phyloP scores from a whole-genome alignment of 495 filamentous ascomycete genomes.

The Penicillium malachiteum region DNA sequence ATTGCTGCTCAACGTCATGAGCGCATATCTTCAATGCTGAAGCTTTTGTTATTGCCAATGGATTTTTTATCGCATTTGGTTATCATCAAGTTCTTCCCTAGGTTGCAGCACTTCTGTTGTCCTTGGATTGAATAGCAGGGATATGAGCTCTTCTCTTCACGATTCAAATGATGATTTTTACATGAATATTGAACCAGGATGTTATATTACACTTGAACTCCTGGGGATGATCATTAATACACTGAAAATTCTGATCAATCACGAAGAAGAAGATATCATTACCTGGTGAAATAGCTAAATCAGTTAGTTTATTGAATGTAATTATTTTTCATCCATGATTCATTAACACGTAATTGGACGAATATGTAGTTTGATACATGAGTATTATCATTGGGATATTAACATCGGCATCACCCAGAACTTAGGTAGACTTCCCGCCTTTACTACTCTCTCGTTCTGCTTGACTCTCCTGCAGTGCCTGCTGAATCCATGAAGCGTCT shows the following conservation, averaged over 20 bases:
- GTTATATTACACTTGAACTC: constrained; percentile 27
- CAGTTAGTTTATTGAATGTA: neutral
- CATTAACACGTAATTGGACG: too few relatives aligned
- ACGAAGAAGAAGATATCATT: constrained; percentile 13
- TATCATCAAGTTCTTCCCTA: too few relatives aligned
- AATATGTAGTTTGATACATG: too few relatives aligned
- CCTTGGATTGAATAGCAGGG: too few relatives aligned
- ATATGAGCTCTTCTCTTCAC: neutral
- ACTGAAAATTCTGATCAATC: constrained; percentile 49
- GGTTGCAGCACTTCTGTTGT: too few relatives aligned
- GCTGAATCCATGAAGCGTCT: constrained; percentile 36
- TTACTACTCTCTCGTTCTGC: constrained; percentile 12
- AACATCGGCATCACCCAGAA: neutral
- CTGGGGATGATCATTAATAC: constrained; percentile 44
- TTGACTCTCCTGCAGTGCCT: constrained; percentile 37
- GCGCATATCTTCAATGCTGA: too few relatives aligned
- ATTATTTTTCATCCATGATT: neutral
- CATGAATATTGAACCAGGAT: constrained; percentile 36
- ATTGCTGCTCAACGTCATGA: too few relatives aligned
- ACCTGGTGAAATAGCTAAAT: neutral
- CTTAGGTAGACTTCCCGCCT: neutral
- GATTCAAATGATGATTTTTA: constrained; percentile 39
- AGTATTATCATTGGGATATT: neutral
- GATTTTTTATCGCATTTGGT: too few relatives aligned
- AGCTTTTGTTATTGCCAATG: neutral